Evolutionary conservation across 805 yeast species (phyloP), one percentile per base, ranked within the genome.

Genomic region (Nakazawaea molendinolei): DNA sequence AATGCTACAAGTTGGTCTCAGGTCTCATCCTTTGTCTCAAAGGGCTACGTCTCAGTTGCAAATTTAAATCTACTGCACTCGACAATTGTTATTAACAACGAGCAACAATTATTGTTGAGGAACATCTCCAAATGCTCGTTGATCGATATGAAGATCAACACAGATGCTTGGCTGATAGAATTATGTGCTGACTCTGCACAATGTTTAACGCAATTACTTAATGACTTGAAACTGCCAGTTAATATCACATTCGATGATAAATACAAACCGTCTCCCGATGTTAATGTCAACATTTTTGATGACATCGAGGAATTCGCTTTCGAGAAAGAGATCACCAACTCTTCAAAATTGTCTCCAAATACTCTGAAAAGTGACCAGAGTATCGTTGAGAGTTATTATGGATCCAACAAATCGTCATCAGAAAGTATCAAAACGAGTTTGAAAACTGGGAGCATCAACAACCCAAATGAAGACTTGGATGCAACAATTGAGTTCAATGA

Each of bases 111-210:
- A 49, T n/a, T 39, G 40, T 36, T 41, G 45, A 36, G 53, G 64
- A 19, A 54, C 51, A 43, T 44, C 52, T 33, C 51, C 43, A 52
- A 42, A 40, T 44, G 53, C 38, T 47, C 71, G 0, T 28, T 58
- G 1, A 36, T 71, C 2, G 74, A 68, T 33, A 30, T 78, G 21
- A 70, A 69, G 31, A 49, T 77, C 8, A 66, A 65, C 34, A 44
- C 74, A 5, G 83, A 75, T 38, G 59, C 60, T 13, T 52, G 70
- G 12, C 63, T 59, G 15, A 31, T 80, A 1, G 77, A 76, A 18
- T 40, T 79, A 3, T 87, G 96, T 60, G 90, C 95, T 1, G 97
- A 89, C 52, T 86, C 96, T 0, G 68, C 78, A 0, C 81, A 85
- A 48, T 74, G 90, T 9, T 55, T 89, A 28, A 42, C 76, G 2